A percentile compares a stretch with the other conserved stretches of the same genome.
These are phyloP conservation scores for Pestalotiopsis sp. DNA, from an alignment of 2,329 filamentous ascomycete genomes.

Conservation along the genomic window DNA sequence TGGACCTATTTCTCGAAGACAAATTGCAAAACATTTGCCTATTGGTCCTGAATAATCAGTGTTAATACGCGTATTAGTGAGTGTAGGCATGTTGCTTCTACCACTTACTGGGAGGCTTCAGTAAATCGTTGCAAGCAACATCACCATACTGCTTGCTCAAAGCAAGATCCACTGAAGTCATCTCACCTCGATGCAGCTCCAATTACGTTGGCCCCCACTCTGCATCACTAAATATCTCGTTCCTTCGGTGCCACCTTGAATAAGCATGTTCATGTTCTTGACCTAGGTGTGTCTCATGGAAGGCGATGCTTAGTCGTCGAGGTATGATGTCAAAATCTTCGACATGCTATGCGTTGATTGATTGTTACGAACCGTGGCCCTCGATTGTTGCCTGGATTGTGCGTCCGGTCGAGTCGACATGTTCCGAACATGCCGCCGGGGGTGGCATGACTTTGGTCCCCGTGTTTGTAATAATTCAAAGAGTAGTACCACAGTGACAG, in stretches of 20 bases:
- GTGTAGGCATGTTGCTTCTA: neutral
- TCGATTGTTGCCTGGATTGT: neutral
- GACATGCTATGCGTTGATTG: neutral
- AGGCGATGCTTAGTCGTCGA: neutral
- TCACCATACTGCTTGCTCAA: neutral
- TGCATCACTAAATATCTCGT: neutral
- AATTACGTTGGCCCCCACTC: neutral
- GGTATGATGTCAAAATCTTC: neutral
- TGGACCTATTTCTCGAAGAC: neutral
- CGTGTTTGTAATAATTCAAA: neutral
- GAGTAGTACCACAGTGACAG: neutral
- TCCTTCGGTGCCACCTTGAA: neutral
- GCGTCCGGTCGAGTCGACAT: neutral
- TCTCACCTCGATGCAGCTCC: neutral
- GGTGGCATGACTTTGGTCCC: neutral
- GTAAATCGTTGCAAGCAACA: neutral
- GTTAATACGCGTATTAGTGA: neutral
- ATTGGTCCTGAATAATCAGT: neutral
- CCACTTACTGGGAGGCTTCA: too few relatives aligned
- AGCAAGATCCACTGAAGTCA: neutral
- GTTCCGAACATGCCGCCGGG: neutral
- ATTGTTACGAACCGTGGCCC: neutral
- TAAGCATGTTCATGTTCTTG: neutral
- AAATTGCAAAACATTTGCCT: neutral
- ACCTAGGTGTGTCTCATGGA: neutral